Evolutionary conservation across 192 early-diverging fungal genomes (phyloP).

Genomic region (Backusella sp.): DNA sequence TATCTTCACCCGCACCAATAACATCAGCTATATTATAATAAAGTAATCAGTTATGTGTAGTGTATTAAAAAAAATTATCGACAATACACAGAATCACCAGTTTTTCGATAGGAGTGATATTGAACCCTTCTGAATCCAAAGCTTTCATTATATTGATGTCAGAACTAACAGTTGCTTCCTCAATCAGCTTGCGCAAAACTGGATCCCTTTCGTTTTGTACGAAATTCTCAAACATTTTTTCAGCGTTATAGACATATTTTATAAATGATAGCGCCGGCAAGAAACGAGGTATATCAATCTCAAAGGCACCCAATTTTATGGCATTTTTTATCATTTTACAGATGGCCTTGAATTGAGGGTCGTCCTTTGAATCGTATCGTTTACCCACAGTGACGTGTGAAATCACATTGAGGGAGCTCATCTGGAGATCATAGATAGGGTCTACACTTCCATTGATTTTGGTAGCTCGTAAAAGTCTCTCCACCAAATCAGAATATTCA

Average conservation of each 20-base stretch:
- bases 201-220: background rate
- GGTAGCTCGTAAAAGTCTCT: background rate
- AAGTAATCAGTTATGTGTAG: background rate
- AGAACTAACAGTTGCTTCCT: background rate
- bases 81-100: background rate
- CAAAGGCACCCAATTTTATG: background rate
- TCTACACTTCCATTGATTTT: background rate
- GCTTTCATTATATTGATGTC: background rate
- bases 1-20: slow-evolving; percentile 11
- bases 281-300: background rate
- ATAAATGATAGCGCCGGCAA: background rate
- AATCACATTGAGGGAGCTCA: slow-evolving; percentile 8
- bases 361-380: background rate
- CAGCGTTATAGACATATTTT: background rate
- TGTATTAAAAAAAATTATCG: background rate
- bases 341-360: background rate
- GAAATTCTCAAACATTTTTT: background rate
- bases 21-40: background rate
- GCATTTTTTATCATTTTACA: background rate
- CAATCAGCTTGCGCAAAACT: background rate
- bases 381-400: background rate
- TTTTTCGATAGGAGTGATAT: background rate
- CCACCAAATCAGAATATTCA: background rate
- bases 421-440: background rate
- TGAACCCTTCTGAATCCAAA: background rate